phyloP scores from a whole-genome alignment of 192 early-diverging fungal species.

The Backusella psychrophila region DNA sequence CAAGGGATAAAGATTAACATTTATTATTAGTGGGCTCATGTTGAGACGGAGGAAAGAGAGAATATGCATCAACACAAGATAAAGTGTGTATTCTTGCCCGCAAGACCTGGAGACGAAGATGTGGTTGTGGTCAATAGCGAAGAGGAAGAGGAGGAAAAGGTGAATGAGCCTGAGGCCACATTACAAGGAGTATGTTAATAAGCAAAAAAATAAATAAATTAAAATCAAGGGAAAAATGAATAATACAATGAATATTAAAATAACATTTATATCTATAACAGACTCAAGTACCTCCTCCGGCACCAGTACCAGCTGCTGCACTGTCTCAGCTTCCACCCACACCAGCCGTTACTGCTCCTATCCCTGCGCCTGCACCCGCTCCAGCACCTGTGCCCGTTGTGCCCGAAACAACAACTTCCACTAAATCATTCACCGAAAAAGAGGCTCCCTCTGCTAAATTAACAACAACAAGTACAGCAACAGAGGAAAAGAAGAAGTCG shows the following conservation, averaged over 20 bases:
- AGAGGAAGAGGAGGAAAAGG: not conserved
- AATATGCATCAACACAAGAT: constrained; percentile 70
- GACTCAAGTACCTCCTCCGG: not conserved
- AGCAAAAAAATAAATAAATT: not conserved
- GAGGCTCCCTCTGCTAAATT: not conserved
- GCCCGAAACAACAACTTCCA: not conserved
- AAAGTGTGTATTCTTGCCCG: constrained; percentile 52
- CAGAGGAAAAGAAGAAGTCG: not conserved
- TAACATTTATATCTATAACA: not conserved
- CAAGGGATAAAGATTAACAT: not conserved
- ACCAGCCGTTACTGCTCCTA: not conserved
- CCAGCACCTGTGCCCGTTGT: not conserved
- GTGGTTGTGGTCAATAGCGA: not conserved
- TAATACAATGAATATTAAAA: not conserved
- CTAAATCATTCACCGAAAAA: not conserved
- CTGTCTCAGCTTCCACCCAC: not conserved
- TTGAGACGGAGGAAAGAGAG: constrained; percentile 60
- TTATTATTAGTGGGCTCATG: constrained; percentile 54
- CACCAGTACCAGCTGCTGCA: not conserved
- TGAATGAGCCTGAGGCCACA: not conserved
- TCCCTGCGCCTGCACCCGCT: not conserved
- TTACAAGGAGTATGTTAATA: constrained; percentile 13
- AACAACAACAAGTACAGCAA: not conserved
- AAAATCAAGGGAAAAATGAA: not conserved
- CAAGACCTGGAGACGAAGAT: not conserved